Evolutionary conservation across 164 flowering plant species (phyloP), one percentile per base, ranked within the genome.

Genomic region (Vitis cinerea): DNA sequence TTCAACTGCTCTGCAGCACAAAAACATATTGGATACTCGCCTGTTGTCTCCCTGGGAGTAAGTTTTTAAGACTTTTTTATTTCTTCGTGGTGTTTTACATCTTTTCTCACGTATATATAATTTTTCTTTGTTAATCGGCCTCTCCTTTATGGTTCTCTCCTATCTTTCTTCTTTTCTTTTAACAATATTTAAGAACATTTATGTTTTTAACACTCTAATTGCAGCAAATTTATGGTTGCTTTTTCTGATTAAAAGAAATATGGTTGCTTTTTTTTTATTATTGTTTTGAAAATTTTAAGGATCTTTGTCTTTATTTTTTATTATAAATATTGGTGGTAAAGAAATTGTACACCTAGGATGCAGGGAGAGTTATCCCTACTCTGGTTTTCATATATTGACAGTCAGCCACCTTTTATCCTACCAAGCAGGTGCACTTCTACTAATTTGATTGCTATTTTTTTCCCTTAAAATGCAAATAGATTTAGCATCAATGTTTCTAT

Each of bases 1-100:
- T 92, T 90, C 69, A 80, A 80, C 72, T 92, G 95, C 79, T 74
- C 80, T 58, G 85, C 82, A 52, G 95, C 99, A 65, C 80, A 86
- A 61, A 81, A 81, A 37, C 77, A 83, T 75, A 64, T 92, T 66
- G 87, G 87, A 15, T 92, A 94, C 79, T 77, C 95, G 57, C 95
- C 99, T 59, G 65, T 90, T 72, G 86, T 88, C 23, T 75, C 91
- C 55, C 58, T 87, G 63, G 77, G 89, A 76, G 98, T 94, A 74
- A 72, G 82, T 65, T 29, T 50, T 71, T 30, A 48, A 30, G 4
- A 37, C 10, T 51, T 49, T 14, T 48, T 10, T 58, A 13, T 68
- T 14, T 37, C 1, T 17, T 10, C 58, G 17, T 59, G 15, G 54
- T n/a, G 9, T 49, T 47, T 55, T 17, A 49, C 54, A 17, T 50